Evolutionary conservation across 306 rosid species (phyloP).

Genomic region (Acacia melanoxylon): DNA sequence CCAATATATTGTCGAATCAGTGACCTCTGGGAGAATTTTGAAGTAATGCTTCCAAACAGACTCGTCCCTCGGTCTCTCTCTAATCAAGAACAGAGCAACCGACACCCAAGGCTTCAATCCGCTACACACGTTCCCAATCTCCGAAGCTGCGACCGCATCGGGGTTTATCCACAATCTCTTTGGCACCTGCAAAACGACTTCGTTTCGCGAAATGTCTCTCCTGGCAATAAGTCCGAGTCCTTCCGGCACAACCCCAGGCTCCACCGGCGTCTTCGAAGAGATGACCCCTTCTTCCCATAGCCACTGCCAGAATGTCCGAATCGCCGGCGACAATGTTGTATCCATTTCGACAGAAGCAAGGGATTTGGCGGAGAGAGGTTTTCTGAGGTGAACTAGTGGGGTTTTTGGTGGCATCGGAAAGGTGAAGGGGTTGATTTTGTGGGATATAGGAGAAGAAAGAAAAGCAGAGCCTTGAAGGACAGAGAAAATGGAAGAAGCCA

Average conservation of each 20-base stretch:
- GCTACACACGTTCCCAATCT: slow-evolving; percentile 70
- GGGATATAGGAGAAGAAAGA: slow-evolving; percentile 26
- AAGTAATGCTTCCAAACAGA: slow-evolving; percentile 79
- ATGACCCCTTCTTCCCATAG: slow-evolving; percentile 77
- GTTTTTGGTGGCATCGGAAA: not conserved
- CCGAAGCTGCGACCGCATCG: slow-evolving; percentile 83
- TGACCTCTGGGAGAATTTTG: slow-evolving; percentile 62
- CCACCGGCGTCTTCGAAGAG: slow-evolving; percentile 72
- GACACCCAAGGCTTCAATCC: slow-evolving; percentile 88
- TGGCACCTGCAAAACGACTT: slow-evolving; percentile 90
- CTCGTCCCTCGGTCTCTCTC: slow-evolving; percentile 65
- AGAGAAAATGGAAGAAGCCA: slow-evolving; percentile 40
- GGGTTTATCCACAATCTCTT: slow-evolving; percentile 94
- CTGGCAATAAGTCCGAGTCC: slow-evolving; percentile 77
- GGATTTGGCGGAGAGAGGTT: slow-evolving; percentile 37
- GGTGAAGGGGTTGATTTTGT: slow-evolving; percentile 23
- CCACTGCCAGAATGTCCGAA: slow-evolving; percentile 88
- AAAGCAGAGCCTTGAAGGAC: slow-evolving; percentile 37
- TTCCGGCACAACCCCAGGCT: slow-evolving; percentile 70
- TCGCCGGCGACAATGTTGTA: slow-evolving; percentile 54
- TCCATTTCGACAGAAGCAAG: slow-evolving; percentile 52
- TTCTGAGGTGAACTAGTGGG: slow-evolving; percentile 30
- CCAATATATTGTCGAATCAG: slow-evolving; percentile 90
- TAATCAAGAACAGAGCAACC: slow-evolving; percentile 73
- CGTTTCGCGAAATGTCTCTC: slow-evolving; percentile 65